A percentile compares a stretch with the other conserved stretches of the same genome.
Conservation (phyloP, 371 early-diverging fungal genomes). For the Sporodiniella umbellata region DNA sequence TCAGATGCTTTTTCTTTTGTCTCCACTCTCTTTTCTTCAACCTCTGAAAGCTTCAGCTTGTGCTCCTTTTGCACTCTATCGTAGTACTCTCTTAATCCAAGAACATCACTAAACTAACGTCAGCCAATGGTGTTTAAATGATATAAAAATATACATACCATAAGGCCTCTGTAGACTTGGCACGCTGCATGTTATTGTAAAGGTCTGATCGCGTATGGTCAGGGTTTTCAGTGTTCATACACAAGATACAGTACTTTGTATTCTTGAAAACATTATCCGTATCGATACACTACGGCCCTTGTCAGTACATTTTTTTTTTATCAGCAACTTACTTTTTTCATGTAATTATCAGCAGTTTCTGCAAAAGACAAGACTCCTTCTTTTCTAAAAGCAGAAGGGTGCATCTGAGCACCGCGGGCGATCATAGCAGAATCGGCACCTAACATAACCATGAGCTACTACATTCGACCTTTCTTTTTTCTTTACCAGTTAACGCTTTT, state of each 20-base stretch:
- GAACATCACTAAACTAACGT: constrained; percentile 25
- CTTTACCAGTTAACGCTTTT: constrained; percentile 48
- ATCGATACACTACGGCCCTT: constrained; percentile 39
- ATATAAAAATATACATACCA: constrained; percentile 28
- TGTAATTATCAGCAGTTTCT: constrained; percentile 61
- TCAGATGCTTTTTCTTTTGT: constrained; percentile 8
- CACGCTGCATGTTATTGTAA: constrained; percentile 43
- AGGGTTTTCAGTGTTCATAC: constrained; percentile 70
- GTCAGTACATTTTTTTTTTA: not conserved
- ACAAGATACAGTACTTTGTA: constrained; percentile 85
- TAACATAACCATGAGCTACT: constrained; percentile 6
- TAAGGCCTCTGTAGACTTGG: constrained; percentile 51
- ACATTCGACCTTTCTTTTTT: not conserved
- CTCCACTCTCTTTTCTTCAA: not conserved
- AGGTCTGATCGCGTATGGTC: constrained; percentile 43
- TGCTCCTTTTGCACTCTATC: constrained; percentile 29
- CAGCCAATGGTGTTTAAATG: not conserved
- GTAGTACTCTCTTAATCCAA: constrained; percentile 39
- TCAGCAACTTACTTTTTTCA: constrained; percentile 51
- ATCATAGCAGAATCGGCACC: constrained; percentile 79
- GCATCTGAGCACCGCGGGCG: constrained; percentile 82
- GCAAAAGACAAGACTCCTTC: constrained; percentile 54
- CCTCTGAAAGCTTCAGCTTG: constrained; percentile 11
- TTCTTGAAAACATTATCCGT: constrained; percentile 75
- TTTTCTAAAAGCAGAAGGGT: constrained; percentile 80